Conservation (phyloP, 352 stramenopile species). For the Phytopythium helicoides region DNA sequence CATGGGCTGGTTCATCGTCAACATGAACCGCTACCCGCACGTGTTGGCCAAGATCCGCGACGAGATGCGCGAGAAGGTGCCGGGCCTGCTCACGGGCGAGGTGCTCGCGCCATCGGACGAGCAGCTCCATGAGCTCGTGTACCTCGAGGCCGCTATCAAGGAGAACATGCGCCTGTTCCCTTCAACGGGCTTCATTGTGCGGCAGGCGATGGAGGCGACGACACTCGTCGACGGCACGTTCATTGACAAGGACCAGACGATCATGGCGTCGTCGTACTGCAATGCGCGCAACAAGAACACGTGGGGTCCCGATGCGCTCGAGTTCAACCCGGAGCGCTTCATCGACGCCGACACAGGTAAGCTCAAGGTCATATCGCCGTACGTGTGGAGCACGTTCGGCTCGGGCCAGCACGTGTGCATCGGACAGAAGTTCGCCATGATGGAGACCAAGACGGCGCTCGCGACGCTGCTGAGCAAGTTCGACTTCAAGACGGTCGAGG, state of each 20-base stretch:
- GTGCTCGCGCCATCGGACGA: too few species aligned
- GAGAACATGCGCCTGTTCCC: conserved; percentile 71
- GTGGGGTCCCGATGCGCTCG: conserved; percentile 47
- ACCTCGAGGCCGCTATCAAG: conserved; percentile 52
- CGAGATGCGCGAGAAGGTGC: conserved; percentile 49
- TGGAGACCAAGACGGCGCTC: conserved; percentile 61
- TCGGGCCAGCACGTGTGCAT: conserved; percentile 57
- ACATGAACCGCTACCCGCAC: conserved; percentile 47
- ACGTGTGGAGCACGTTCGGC: conserved; percentile 35
- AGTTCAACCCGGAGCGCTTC: conserved; percentile 68
- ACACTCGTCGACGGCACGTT: conserved; percentile 45
- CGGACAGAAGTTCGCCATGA: conserved; percentile 47
- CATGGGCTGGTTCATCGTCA: conserved; percentile 71
- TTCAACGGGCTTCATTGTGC: conserved; percentile 50
- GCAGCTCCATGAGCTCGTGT: conserved; percentile 55
- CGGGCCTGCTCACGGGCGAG: conserved; percentile 19
- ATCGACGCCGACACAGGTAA: conserved; percentile 41
- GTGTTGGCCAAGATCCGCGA: conserved; percentile 49
- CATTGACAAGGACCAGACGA: conserved; percentile 26
- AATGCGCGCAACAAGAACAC: conserved; percentile 24
- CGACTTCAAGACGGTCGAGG: conserved; percentile 39
- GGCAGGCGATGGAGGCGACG: conserved; percentile 32
- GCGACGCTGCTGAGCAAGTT: conserved; percentile 48
- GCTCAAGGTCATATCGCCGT: conserved; percentile 20
- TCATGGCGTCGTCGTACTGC: conserved; percentile 28